Base-by-base conservation (phyloP, 1,139 yeast species). In the Taphrina deformans region DNA sequence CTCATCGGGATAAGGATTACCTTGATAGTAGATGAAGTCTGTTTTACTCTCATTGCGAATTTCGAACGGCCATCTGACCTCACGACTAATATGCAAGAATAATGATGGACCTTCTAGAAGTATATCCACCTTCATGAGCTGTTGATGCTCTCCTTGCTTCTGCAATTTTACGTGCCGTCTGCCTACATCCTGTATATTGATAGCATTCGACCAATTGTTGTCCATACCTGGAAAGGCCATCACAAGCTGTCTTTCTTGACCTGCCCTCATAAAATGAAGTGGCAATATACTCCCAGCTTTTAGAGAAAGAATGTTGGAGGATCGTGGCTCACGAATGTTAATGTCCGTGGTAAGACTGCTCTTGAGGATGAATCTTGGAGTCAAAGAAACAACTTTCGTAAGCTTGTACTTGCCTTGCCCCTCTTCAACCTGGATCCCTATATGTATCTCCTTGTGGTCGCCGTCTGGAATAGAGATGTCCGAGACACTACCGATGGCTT, bases 1-100 rank as follows among this genome's bases (percentile, higher is more conserved):
- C 77, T 55, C 79, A 66, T 79, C 60, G 31, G 45, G 56, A 38
- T 40, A 65, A 16, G 67, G 64, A 35, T 27, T 68, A 48, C 88
- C 83, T 74, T 95, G 99, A 73, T 87, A 91, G 69, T 93, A 85
- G 65, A 85, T 83, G 72, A 93, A 90, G 71, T 91, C 97, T 40
- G 83, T 78, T 69, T 89, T 88, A 73, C 96, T 89, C 75, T 89
- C 92, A 73, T 95, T 95, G 67, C 97, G 80, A 58, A 95, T 85
- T 0, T 97, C 89, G 74, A 79, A 93, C 5, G 99, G 99, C 99
- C 99, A 95, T 68, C 85, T 83, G 51, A 84, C 83, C 1, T 96
- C 95, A 73, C 85, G 85, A 62, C 83, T 84, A 52, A 93, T 75
- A 69, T 87, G 87, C 63, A 93, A 81, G 72, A 89, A 92, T 33